Evolutionary conservation across 1,284 basidiomycete genomes (phyloP).

Genomic region (Uromyces viciae-fabae): DNA sequence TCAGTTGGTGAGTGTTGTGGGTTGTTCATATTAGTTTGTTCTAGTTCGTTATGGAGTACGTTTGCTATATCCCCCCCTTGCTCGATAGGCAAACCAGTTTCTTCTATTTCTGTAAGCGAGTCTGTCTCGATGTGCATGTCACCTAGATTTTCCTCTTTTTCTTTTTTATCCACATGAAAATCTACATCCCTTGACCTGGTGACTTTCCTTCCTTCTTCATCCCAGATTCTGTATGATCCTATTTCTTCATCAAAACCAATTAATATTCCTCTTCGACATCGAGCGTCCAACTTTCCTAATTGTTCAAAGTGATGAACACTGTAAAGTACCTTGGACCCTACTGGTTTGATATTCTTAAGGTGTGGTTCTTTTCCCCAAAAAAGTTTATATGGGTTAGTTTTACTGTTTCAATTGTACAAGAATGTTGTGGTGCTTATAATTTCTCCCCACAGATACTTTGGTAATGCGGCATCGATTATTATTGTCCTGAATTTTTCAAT

Average conservation of each 20-base stretch:
- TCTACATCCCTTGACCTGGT: conserved; percentile 25
- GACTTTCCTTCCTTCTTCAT: conserved; percentile 9
- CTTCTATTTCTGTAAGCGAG: no score
- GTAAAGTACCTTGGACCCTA: not conserved
- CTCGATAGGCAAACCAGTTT: no score
- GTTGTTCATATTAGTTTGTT: no score
- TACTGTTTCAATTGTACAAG: not conserved
- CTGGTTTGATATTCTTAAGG: not conserved
- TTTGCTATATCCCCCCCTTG: no score
- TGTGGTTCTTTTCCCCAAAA: not conserved
- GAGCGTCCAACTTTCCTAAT: not conserved
- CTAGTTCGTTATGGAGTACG: no score
- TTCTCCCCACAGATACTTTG: conserved; percentile 12
- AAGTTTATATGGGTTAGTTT: not conserved
- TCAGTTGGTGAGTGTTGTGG: no score
- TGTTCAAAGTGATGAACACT: not conserved
- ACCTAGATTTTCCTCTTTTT: no score
- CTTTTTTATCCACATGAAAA: not conserved
- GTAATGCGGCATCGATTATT: not conserved
- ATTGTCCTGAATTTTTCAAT: conserved; percentile 14
- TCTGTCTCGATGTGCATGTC: no score
- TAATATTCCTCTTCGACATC: conserved; percentile 10
- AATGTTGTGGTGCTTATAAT: not conserved
- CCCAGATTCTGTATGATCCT: conserved; percentile 1
- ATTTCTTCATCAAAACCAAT: conserved; percentile 17